Percentiles rank a stretch among this genome's conserved stretches.
phyloP scores from a whole-genome alignment of 1,284 basidiomycete species.

The Cystobasidiaceae sp. region DNA sequence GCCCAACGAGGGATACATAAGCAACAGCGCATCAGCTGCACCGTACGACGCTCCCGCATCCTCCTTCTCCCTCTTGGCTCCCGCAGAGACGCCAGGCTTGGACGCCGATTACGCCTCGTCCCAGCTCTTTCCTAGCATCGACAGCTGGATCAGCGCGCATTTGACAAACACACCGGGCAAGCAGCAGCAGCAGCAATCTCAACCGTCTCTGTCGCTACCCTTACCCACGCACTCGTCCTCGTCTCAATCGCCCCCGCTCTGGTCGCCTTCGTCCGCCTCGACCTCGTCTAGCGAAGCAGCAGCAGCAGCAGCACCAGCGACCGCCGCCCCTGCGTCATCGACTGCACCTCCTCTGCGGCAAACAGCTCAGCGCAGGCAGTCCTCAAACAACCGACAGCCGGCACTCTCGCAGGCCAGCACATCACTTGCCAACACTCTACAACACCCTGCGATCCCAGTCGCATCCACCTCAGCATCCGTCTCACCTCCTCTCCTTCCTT shows the following conservation, averaged over 20 bases:
- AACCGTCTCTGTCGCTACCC: neutral
- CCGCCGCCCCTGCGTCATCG: slow-evolving; percentile 13
- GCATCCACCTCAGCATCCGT: too few species aligned
- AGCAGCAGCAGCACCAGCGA: neutral
- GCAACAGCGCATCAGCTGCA: neutral
- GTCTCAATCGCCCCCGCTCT: too few species aligned
- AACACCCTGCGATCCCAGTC: too few species aligned
- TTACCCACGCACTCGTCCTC: too few species aligned
- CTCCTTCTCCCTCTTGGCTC: neutral
- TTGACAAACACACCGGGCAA: neutral
- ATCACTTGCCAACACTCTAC: too few species aligned
- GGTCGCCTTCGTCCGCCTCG: too few species aligned
- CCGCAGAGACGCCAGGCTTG: neutral
- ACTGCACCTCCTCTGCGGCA: neutral
- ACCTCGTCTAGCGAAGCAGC: neutral
- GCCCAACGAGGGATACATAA: neutral
- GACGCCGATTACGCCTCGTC: neutral
- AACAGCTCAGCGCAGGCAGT: neutral
- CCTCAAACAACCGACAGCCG: too few species aligned
- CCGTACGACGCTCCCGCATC: neutral
- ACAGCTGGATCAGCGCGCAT: slow-evolving; percentile 22
- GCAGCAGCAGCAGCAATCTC: neutral
- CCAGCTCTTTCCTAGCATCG: slow-evolving; percentile 8
- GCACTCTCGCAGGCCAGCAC: too few species aligned
- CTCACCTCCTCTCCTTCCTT: too few species aligned